Percentiles rank a stretch among this genome's conserved stretches.
Evolutionary conservation across 371 early-diverging fungal genomes (phyloP).

Genomic region (Mucor circinelloides): DNA sequence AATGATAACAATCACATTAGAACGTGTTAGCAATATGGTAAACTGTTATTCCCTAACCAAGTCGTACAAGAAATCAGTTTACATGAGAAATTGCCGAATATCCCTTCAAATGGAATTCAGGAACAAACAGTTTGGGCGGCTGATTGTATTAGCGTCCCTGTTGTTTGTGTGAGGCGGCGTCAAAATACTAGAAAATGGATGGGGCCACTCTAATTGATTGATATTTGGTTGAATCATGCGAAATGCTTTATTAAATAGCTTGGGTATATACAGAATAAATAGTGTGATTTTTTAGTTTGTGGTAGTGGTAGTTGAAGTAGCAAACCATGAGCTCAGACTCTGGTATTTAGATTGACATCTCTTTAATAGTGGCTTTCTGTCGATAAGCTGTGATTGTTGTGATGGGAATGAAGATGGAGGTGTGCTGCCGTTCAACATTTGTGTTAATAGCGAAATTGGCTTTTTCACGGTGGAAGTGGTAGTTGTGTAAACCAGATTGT

Average conservation of each 20-base stretch:
- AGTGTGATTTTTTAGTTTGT: neutral
- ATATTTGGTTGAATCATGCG: neutral
- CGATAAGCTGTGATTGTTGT: neutral
- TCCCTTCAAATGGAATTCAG: neutral
- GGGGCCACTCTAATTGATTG: neutral
- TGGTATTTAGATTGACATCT: slow-evolving; percentile 15
- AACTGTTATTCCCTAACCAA: neutral
- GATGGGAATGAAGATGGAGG: neutral
- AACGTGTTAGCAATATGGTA: neutral
- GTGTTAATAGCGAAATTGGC: slow-evolving; percentile 13
- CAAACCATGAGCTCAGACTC: slow-evolving; percentile 11
- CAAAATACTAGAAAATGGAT: neutral
- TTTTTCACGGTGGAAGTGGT: neutral
- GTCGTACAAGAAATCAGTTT: neutral
- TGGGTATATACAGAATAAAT: neutral
- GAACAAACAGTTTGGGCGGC: neutral
- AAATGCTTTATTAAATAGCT: neutral
- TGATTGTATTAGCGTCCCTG: neutral
- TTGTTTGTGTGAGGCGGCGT: neutral
- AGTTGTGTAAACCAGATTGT: neutral
- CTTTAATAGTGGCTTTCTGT: neutral
- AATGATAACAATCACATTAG: neutral
- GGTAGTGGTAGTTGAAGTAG: neutral
- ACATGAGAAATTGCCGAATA: neutral
- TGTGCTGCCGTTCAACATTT: slow-evolving; percentile 7